Percentiles rank a stretch among this genome's conserved stretches.
phyloP scores from a whole-genome alignment of 352 stramenopile genomes.

The Phytophthora meadii region DNA sequence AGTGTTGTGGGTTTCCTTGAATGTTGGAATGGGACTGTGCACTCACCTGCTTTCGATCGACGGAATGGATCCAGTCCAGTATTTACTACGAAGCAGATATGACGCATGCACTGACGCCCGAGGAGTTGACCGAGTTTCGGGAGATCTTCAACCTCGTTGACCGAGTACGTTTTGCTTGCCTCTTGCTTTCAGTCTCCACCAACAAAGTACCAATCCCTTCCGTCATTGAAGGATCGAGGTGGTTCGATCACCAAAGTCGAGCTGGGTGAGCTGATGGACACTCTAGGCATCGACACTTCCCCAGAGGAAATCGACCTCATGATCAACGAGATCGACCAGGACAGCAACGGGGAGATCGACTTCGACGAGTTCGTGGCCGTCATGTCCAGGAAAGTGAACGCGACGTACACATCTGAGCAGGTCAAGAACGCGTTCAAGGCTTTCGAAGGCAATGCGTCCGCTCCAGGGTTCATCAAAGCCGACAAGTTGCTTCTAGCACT shows the following conservation, averaged over 20 bases:
- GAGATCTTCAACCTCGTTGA: constrained; percentile 97
- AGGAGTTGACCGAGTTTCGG: constrained; percentile 92
- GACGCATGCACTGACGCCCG: constrained; percentile 65
- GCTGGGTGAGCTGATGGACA: constrained; percentile 94
- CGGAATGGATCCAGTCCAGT: neutral
- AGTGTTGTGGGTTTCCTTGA: constrained; percentile 8
- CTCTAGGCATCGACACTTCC: constrained; percentile 92
- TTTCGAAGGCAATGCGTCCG: constrained; percentile 71
- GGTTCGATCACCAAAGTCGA: constrained; percentile 95
- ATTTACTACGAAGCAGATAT: constrained; percentile 39
- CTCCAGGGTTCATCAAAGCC: constrained; percentile 83
- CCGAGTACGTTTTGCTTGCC: constrained; percentile 48
- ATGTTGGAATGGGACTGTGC: constrained; percentile 16
- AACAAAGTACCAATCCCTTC: neutral
- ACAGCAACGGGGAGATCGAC: constrained; percentile 95
- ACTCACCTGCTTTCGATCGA: neutral
- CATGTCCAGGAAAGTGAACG: constrained; percentile 95
- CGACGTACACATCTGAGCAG: constrained; percentile 93
- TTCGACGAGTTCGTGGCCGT: constrained; percentile 96
- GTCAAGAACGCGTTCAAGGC: constrained; percentile 92
- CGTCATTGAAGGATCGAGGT: constrained; percentile 79
- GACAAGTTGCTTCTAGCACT: constrained; percentile 87
- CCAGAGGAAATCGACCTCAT: constrained; percentile 95
- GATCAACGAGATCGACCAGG: constrained; percentile 96
- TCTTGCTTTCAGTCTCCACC: neutral